phyloP scores from a whole-genome alignment of 495 filamentous ascomycete species.

The Immersiella caudata region DNA sequence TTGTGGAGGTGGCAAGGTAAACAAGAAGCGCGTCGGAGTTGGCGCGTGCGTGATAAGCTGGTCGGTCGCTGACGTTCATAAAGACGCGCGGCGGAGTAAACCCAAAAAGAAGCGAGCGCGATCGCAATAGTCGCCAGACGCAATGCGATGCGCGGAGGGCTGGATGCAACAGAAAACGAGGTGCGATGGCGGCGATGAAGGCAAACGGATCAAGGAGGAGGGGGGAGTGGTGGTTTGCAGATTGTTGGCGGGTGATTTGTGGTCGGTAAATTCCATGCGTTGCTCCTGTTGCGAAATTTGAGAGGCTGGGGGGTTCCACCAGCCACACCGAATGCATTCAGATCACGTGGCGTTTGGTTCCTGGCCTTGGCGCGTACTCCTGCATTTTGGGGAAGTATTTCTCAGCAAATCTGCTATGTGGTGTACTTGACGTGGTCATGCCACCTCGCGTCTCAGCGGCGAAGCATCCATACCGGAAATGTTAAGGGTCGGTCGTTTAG shows the following conservation, averaged over 20 bases:
- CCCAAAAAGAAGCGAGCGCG: slow-evolving; percentile 6
- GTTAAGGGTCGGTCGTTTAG: too few relatives aligned
- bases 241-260: slow-evolving; percentile 15
- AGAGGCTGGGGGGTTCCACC: slow-evolving; percentile 42
- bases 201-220: slow-evolving; percentile 22
- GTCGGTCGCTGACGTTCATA: slow-evolving; percentile 4
- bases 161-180: slow-evolving; percentile 29
- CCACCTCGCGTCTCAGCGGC: too few relatives aligned
- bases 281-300: slow-evolving; percentile 31
- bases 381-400: too few relatives aligned
- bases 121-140: slow-evolving; percentile 12
- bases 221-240: slow-evolving; percentile 19
- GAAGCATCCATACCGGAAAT: too few relatives aligned
- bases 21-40: slow-evolving; percentile 41
- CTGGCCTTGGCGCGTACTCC: not conserved
- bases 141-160: slow-evolving; percentile 25
- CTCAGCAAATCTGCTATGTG: too few relatives aligned
- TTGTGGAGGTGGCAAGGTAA: slow-evolving; percentile 31
- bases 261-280: slow-evolving; percentile 3
- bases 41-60: slow-evolving; percentile 27
- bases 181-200: slow-evolving; percentile 27
- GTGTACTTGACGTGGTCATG: too few relatives aligned
- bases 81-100: slow-evolving; percentile 19
- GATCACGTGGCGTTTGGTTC: slow-evolving; percentile 26
- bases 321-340: slow-evolving; percentile 24